Conservation (phyloP, 192 early-diverging fungal species). For the Ambispora gerdemannii region DNA sequence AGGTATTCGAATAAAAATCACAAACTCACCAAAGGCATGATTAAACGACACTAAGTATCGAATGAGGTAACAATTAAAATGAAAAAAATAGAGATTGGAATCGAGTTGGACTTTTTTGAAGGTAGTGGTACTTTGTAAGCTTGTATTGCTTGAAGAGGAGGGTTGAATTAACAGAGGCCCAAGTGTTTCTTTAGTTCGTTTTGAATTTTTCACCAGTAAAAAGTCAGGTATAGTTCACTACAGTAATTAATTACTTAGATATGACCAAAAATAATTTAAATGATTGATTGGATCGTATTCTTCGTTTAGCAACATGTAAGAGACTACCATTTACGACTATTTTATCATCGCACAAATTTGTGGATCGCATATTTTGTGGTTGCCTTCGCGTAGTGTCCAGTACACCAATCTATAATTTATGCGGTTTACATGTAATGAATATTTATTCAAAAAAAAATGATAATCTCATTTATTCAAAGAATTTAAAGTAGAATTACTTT, state of each 20-base stretch:
- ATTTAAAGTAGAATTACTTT: too few species aligned
- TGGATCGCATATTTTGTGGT: conserved; percentile 1
- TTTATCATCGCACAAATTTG: not conserved
- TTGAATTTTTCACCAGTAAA: conserved; percentile 20
- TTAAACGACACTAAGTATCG: not conserved
- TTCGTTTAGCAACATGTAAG: not conserved
- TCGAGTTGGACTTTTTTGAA: conserved; percentile 25
- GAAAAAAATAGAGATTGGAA: conserved; percentile 25
- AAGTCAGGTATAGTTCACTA: not conserved
- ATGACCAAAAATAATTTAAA: not conserved
- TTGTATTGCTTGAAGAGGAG: not conserved
- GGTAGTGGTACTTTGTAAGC: too few species aligned
- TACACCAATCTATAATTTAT: not conserved
- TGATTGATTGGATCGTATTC: conserved; percentile 20
- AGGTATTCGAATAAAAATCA: not conserved
- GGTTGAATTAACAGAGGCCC: not conserved
- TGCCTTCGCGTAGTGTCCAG: not conserved
- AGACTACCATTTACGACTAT: not conserved
- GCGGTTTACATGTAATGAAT: too few species aligned
- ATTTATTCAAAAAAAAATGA: too few species aligned
- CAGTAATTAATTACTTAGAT: not conserved
- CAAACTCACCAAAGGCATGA: conserved; percentile 39
- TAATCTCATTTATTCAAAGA: too few species aligned
- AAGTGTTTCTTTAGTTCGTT: not conserved
- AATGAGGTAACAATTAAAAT: not conserved